Percentiles rank a stretch among this genome's conserved stretches.
Evolutionary conservation across 2,329 filamentous ascomycete species (phyloP).

Genomic region (Chrysosporium keratinophilum): DNA sequence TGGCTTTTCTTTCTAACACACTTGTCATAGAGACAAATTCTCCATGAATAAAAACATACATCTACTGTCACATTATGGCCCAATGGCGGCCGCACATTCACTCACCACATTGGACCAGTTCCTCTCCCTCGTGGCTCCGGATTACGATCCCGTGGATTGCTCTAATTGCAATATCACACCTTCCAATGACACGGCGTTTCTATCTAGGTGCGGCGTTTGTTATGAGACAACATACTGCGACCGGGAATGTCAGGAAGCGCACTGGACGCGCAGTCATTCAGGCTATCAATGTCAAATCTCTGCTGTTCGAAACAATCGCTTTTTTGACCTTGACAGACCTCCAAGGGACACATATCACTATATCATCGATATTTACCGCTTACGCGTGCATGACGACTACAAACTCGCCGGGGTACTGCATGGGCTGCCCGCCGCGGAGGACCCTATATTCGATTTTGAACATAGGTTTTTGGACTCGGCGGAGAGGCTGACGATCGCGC

Average conservation of each 20-base stretch:
- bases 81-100: neutral
- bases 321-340: conserved; percentile 14
- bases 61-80: too few relatives aligned
- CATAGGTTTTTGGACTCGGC: conserved; percentile 24
- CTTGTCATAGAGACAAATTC: too few relatives aligned
- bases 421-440: conserved; percentile 19
- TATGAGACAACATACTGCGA: conserved; percentile 42
- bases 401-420: conserved; percentile 15
- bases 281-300: conserved; percentile 10
- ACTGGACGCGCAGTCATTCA: conserved; percentile 43
- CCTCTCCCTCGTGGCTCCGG: neutral
- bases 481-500: conserved; percentile 24
- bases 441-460: conserved; percentile 33
- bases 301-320: conserved; percentile 10
- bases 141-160: neutral
- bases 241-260: conserved; percentile 41
- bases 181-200: neutral
- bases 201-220: conserved; percentile 40
- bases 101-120: neutral
- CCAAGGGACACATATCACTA: conserved; percentile 32
- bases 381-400: conserved; percentile 37
- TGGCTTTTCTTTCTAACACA: too few relatives aligned
- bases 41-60: too few relatives aligned
- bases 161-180: conserved; percentile 4
- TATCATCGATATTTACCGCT: conserved; percentile 41